Base-by-base conservation (phyloP, 805 yeast species). In the Hanseniaspora mollemarum region DNA sequence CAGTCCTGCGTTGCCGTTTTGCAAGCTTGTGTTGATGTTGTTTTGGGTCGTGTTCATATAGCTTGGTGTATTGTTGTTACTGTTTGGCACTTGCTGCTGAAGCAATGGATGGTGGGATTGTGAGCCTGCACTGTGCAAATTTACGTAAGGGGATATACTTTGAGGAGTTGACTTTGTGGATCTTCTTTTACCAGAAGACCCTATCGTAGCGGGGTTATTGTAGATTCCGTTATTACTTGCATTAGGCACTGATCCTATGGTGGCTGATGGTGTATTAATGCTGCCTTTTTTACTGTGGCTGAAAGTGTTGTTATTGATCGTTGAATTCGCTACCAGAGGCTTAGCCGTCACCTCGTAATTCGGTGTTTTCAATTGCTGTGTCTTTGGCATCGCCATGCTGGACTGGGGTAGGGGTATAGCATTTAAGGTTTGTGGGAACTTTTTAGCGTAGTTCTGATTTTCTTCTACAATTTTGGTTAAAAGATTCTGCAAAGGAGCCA, bases 301-400 rank as follows among this genome's bases (percentile, higher is more conserved):
- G 19, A 21, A 9, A 15, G 10, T 5, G 21, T 2, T 21, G 19
- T n/a, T 39, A 13, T 4, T 22, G 6, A 21, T 18, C n/a, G 33
- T 46, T 31, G 38, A 25, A 24, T 46, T 40, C 8, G 40, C 51
- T 12, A 37, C 22, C 10, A 40, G n/a, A 9, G 51, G 51, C 18
- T 48, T 36, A 4, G 51, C 29, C 4, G 51, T 48, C 2, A 48
- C 21, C 21, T 48, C 51, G 19, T 48, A 48, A 16, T 48, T 48
- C 6, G 51, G 51, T 25, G 51, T 40, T 40, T 48, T 48, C 12
- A 48, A 16, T 33, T 48, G 51, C 18, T 48, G 51, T 7, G 51
- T 28, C 12, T 48, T 48, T 15, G 51, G 51, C 51, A 48, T 48
- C 8, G 19, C n/a, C 28, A 48, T 13, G 5, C 41, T 32, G 13